These are phyloP conservation scores for Colletotrichum gloeosporioides DNA, from an alignment of 2,329 filamentous ascomycete species.

Conservation along the genomic window DNA sequence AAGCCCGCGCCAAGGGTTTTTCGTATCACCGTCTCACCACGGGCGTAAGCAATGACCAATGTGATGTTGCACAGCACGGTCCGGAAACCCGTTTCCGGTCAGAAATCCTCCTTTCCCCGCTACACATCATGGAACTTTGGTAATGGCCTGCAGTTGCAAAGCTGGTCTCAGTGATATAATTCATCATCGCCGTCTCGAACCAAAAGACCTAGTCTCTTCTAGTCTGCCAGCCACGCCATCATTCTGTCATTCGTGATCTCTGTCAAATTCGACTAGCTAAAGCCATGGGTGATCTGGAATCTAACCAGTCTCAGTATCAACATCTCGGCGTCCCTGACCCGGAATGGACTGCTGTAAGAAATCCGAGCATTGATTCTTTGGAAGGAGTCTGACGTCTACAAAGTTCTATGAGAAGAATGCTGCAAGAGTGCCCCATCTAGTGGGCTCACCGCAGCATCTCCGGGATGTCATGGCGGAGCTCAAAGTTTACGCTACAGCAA, in stretches of 20 bases:
- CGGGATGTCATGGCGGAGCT: neutral
- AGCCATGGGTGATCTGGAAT: neutral
- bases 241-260: neutral
- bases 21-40: neutral
- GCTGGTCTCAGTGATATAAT: neutral
- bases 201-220: accelerated
- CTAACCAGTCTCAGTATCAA: neutral
- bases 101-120: neutral
- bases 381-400: neutral
- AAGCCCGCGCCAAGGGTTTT: neutral
- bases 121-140: neutral
- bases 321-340: neutral
- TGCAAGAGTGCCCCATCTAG: neutral
- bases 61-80: neutral
- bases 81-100: neutral
- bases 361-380: neutral
- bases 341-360: neutral
- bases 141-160: neutral
- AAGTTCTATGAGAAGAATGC: neutral
- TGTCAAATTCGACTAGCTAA: neutral
- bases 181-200: neutral
- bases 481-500: neutral
- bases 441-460: neutral
- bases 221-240: neutral
- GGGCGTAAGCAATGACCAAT: neutral